phyloP scores from a whole-genome alignment of 768 basidiomycete genomes.

The Lactifluus rugatus region DNA sequence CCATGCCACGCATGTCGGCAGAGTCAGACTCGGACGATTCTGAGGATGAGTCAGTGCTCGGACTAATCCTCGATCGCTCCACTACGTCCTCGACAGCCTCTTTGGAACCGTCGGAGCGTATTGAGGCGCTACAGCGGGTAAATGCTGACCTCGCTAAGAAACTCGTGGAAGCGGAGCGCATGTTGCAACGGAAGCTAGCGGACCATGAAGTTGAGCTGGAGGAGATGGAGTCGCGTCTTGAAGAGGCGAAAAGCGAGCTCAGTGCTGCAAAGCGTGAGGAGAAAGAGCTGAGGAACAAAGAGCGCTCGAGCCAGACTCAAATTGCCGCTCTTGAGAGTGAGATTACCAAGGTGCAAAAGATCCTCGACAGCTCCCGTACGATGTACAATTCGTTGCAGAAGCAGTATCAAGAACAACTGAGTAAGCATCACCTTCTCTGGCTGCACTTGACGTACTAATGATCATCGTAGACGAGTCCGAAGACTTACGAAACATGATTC shows the following conservation, averaged over 20 bases:
- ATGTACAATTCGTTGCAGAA: constrained; percentile 72
- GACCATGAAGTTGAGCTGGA: constrained; percentile 81
- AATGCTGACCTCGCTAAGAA: constrained; percentile 72
- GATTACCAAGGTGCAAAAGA: constrained; percentile 63
- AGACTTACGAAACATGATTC: constrained; percentile 63
- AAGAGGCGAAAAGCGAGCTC: constrained; percentile 71
- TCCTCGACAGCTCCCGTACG: constrained; percentile 60
- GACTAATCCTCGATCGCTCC: constrained; percentile 52
- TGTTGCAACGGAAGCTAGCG: constrained; percentile 50
- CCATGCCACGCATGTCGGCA: constrained; percentile 42
- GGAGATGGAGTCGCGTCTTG: constrained; percentile 65
- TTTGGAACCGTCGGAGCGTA: constrained; percentile 58
- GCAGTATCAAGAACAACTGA: constrained; percentile 83
- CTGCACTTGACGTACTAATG: background rate
- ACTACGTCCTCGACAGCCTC: constrained; percentile 55
- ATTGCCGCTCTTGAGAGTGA: constrained; percentile 69
- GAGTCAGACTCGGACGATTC: constrained; percentile 40
- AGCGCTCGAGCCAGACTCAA: constrained; percentile 60
- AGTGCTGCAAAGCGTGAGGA: constrained; percentile 79
- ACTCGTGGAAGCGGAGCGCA: constrained; percentile 63
- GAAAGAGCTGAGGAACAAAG: constrained; percentile 83
- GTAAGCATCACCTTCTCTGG: constrained; percentile 35
- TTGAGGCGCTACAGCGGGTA: constrained; percentile 62
- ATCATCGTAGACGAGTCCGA: constrained; percentile 58
- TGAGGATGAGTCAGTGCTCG: constrained; percentile 42